Percentiles rank a stretch among this genome's conserved stretches.
phyloP scores from a whole-genome alignment of 2,329 filamentous ascomycete species.

The Elsinoe australis region DNA sequence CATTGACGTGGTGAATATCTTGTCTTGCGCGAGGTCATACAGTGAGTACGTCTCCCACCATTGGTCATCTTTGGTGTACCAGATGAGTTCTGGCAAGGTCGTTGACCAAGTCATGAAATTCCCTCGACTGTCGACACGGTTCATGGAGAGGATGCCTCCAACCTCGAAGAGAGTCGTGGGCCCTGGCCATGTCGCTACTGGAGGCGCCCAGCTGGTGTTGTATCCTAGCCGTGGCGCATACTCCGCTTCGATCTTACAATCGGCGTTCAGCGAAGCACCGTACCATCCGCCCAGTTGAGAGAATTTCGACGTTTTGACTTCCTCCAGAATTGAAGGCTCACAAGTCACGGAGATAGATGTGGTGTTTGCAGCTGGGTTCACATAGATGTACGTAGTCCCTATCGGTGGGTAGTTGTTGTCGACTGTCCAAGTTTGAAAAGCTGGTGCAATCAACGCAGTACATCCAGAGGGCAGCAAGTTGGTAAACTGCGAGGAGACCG shows the following conservation, averaged over 20 bases:
- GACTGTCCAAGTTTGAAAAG: background rate
- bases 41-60: too few relatives aligned
- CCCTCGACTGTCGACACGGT: background rate
- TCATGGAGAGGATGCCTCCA: background rate
- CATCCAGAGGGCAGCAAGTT: too few relatives aligned
- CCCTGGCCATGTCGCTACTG: background rate
- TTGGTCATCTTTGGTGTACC: too few relatives aligned
- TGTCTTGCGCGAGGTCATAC: too few relatives aligned
- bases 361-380: background rate
- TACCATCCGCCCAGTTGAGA: background rate
- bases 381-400: slow-evolving; percentile 2
- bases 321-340: background rate
- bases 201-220: background rate
- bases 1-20: background rate
- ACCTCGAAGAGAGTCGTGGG: background rate
- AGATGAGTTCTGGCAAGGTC: too few relatives aligned
- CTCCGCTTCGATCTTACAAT: background rate
- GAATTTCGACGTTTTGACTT: background rate
- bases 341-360: slow-evolving; percentile 5
- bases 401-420: background rate
- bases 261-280: background rate
- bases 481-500: too few relatives aligned
- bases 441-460: background rate
- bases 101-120: too few relatives aligned
- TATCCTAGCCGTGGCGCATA: background rate